Conservation (phyloP, 148 eudicot species). For the Cornus controversa region DNA sequence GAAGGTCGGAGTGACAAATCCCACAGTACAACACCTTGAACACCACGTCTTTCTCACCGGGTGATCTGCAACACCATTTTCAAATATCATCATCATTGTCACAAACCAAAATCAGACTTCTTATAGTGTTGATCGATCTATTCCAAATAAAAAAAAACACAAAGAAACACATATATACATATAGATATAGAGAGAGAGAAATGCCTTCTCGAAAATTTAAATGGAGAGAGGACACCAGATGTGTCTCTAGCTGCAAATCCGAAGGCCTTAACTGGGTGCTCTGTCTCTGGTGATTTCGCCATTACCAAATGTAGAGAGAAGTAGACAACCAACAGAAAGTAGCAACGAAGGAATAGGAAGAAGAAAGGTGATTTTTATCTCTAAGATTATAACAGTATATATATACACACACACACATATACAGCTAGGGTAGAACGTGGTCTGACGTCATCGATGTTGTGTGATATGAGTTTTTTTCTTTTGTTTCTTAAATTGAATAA, state of each 20-base stretch:
- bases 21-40: slow-evolving; percentile 46
- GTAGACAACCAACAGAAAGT: too few relatives aligned
- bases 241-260: slow-evolving; percentile 14
- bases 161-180: background rate
- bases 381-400: too few relatives aligned
- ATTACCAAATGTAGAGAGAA: too few relatives aligned
- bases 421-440: too few relatives aligned
- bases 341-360: too few relatives aligned
- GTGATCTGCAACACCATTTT: background rate
- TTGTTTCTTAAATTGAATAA: too few relatives aligned
- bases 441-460: too few relatives aligned
- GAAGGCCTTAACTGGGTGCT: slow-evolving; percentile 14
- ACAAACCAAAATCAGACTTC: background rate
- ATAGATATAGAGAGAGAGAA: background rate
- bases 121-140: too few relatives aligned
- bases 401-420: too few relatives aligned
- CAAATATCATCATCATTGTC: background rate
- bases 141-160: too few relatives aligned
- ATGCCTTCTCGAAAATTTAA: slow-evolving; percentile 2
- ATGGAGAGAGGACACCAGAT: slow-evolving; percentile 10
- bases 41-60: slow-evolving; percentile 11
- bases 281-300: slow-evolving; percentile 10
- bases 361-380: too few relatives aligned
- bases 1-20: slow-evolving; percentile 45
- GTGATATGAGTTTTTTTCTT: too few relatives aligned